Conservation (phyloP, 768 basidiomycete species). For the Gloeopeniophorella convolvens region DNA sequence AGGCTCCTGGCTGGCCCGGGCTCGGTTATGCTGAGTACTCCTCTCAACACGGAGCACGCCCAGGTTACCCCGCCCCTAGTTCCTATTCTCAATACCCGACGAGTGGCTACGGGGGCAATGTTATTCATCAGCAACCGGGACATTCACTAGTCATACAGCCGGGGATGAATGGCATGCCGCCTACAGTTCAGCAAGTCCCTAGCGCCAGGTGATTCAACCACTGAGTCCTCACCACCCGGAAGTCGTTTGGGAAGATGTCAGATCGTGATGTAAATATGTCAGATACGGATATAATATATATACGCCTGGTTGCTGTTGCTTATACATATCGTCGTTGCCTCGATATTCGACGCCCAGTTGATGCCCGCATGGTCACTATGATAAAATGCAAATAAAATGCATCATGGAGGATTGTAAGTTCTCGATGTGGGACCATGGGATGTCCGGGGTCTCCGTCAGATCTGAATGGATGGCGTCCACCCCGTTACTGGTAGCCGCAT, state of each 20-base stretch:
- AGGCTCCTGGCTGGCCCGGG: slow-evolving; percentile 19
- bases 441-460: slow-evolving; percentile 12
- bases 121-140: slow-evolving; percentile 15
- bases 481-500: too few species aligned
- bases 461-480: not conserved
- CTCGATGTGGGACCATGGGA: too few species aligned
- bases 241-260: too few species aligned
- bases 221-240: too few species aligned
- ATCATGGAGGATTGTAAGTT: too few species aligned
- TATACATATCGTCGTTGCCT: too few species aligned
- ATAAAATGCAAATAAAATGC: too few species aligned
- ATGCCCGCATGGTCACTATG: too few species aligned
- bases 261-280: not conserved
- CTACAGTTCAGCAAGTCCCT: slow-evolving; percentile 6
- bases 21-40: slow-evolving; percentile 7
- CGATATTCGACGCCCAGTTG: too few species aligned
- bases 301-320: too few species aligned
- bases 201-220: not conserved
- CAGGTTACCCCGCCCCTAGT: slow-evolving; percentile 5
- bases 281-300: too few species aligned
- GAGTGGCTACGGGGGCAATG: slow-evolving; percentile 2
- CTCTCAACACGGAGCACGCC: slow-evolving; percentile 1
- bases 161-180: slow-evolving; percentile 9
- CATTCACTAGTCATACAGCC: slow-evolving; percentile 15
- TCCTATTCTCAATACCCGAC: slow-evolving; percentile 1